These are phyloP conservation scores for Yamadazyma blattariae DNA, from an alignment of 1,139 yeast species.

Conservation along the genomic window DNA sequence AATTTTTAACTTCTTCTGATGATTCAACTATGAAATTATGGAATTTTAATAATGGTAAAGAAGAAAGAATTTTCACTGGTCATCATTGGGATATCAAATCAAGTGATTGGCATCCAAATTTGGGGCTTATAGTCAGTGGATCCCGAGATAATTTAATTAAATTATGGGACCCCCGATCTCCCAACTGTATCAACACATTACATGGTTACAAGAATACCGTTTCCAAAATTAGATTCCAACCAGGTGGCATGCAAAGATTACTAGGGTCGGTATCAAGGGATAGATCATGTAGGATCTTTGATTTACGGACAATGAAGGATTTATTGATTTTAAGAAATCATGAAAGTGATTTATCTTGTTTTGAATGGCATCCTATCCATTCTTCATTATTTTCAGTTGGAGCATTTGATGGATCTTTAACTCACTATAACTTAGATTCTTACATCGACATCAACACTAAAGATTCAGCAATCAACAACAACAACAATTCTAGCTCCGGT, in stretches of 20 bases:
- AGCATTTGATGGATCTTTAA: constrained; percentile 83
- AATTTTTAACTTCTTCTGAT: constrained; percentile 89
- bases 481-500: constrained; percentile 19
- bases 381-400: constrained; percentile 80
- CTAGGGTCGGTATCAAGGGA: constrained; percentile 89
- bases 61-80: constrained; percentile 78
- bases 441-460: constrained; percentile 36
- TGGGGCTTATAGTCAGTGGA: constrained; percentile 83
- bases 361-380: constrained; percentile 93
- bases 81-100: constrained; percentile 99
- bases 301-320: constrained; percentile 80
- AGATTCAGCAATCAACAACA: constrained; percentile 26
- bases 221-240: constrained; percentile 78
- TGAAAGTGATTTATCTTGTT: constrained; percentile 80
- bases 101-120: constrained; percentile 92
- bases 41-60: constrained; percentile 89
- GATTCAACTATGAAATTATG: constrained; percentile 87
- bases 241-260: constrained; percentile 62
- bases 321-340: constrained; percentile 70
- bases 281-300: constrained; percentile 83
- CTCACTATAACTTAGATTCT: constrained; percentile 69
- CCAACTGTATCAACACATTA: constrained; percentile 70
- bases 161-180: constrained; percentile 92
- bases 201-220: constrained; percentile 95
- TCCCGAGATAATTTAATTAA: constrained; percentile 92